A percentile compares a stretch with the other conserved stretches of the same genome.
phyloP scores from a whole-genome alignment of 768 basidiomycete genomes.

The Lentinula edodes region DNA sequence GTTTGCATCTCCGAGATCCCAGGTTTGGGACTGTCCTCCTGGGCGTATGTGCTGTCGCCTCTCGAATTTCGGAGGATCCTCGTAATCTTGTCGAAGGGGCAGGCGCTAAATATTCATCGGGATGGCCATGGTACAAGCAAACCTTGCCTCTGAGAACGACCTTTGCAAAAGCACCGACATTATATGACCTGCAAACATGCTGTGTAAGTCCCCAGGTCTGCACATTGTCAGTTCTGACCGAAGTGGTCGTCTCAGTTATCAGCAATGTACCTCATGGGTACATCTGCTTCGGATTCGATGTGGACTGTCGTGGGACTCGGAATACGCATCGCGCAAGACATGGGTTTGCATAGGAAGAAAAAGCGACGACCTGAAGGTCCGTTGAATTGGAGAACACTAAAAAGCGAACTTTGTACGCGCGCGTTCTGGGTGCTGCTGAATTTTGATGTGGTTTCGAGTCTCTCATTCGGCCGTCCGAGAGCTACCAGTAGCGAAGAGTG shows the following conservation, averaged over 20 bases:
- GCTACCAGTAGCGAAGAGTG: constrained; percentile 71
- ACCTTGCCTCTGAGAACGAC: constrained; percentile 57
- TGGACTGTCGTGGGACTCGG: constrained; percentile 43
- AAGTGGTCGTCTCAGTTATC: constrained; percentile 18
- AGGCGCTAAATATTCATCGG: constrained; percentile 34
- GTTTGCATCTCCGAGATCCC: constrained; percentile 29
- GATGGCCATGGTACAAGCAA: constrained; percentile 60
- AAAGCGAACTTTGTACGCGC: constrained; percentile 59
- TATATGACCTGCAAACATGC: constrained; percentile 71
- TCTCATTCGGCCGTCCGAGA: constrained; percentile 59
- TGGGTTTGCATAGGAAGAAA: constrained; percentile 20
- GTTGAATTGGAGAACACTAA: constrained; percentile 25
- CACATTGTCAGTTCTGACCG: constrained; percentile 16
- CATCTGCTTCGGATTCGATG: constrained; percentile 29
- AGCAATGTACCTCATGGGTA: constrained; percentile 26
- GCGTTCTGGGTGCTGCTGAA: constrained; percentile 39
- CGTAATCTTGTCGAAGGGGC: constrained; percentile 27
- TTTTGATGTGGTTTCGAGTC: constrained; percentile 32
- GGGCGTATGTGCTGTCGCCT: constrained; percentile 42
- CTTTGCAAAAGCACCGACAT: constrained; percentile 47
- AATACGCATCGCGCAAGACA: constrained; percentile 45
- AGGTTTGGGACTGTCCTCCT: constrained; percentile 40
- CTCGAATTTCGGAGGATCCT: constrained; percentile 50
- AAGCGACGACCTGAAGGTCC: constrained; percentile 11
- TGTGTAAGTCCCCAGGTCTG: constrained; percentile 40